Evolutionary conservation across 2,329 filamentous ascomycete genomes (phyloP), one percentile per base, ranked within the genome.

Genomic region (Lizonia empirigonia): DNA sequence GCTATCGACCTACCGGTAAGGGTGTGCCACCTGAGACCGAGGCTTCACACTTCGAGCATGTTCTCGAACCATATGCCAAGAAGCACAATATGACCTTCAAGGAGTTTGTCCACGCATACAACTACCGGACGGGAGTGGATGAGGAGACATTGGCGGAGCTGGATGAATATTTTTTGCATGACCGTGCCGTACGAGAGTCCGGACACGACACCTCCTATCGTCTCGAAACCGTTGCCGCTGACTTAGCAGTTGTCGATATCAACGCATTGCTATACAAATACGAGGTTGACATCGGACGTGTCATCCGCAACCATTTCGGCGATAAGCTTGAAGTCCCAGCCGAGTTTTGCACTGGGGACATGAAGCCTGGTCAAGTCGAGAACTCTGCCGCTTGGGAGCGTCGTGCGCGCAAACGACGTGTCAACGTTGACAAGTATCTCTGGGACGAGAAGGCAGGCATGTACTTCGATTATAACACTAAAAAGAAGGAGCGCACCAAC

Each of bases 241-340:
- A 97, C 69, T 80, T 97, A 20, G 94, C 92, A 9, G 97, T 92
- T 0, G 90, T 97, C 52, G 94, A 99, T 68, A 82, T 97, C 47
- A 97, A 99, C 77, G 94, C 91, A 22, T 80, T 96, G 23, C 79
- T 99, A 22, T 99, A 94, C 83, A 97, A 97, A 76, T 97, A 97
- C 69, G 94, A 99, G 76, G 87, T 87, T 23, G 94, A 99, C 67
- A 97, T 99, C 70, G 87, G 90, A 2, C 85, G 89, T 55, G 88
- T 86, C 7, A 96, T 99, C 64, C 89, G 90, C 48, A 88, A 82
- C 39, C 81, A 91, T 62, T 97, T 97, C 73, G 83, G 84, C 47
- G 93, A 97, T 74, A 87, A 83, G 62, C 82, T 99, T 4, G 77
- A 80, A n/a, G 86, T 99, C 35, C 92, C 93, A 0, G 81, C 80